Evolutionary conservation across 2,329 filamentous ascomycete species (phyloP).

Genomic region (Nemania diffusa): DNA sequence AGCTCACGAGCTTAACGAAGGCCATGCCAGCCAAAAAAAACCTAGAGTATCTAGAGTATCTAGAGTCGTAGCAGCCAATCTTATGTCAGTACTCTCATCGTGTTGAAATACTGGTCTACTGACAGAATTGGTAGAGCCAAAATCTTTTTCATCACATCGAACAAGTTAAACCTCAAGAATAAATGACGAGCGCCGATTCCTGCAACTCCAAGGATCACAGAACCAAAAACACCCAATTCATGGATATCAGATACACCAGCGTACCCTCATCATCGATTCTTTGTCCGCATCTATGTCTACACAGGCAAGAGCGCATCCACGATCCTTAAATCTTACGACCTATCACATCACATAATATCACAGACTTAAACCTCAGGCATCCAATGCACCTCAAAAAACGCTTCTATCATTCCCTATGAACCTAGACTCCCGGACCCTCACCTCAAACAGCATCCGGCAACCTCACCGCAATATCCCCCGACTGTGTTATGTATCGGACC

Average conservation of each 20-base stretch:
- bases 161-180: not conserved
- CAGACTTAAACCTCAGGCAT: constrained; percentile 11
- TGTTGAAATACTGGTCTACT: no score
- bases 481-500: constrained; percentile 99
- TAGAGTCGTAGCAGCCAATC: no score
- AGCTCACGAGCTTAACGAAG: no score
- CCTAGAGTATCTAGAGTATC: no score
- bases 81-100: no score
- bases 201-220: not conserved
- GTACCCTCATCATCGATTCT: not conserved
- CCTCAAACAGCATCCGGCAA: constrained; percentile 84
- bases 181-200: not conserved
- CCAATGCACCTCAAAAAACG: constrained; percentile 17
- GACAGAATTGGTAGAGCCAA: no score
- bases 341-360: constrained; percentile 30
- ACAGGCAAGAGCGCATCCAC: not conserved
- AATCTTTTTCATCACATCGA: not conserved
- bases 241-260: not conserved
- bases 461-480: constrained; percentile 93
- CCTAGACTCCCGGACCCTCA: constrained; percentile 21
- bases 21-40: no score
- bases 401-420: constrained; percentile 40
- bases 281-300: not conserved
- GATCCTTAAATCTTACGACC: not conserved
- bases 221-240: not conserved